Evolutionary conservation across 768 basidiomycete genomes (phyloP), one percentile per base, ranked within the genome.

Genomic region (Lentinula edodes): DNA sequence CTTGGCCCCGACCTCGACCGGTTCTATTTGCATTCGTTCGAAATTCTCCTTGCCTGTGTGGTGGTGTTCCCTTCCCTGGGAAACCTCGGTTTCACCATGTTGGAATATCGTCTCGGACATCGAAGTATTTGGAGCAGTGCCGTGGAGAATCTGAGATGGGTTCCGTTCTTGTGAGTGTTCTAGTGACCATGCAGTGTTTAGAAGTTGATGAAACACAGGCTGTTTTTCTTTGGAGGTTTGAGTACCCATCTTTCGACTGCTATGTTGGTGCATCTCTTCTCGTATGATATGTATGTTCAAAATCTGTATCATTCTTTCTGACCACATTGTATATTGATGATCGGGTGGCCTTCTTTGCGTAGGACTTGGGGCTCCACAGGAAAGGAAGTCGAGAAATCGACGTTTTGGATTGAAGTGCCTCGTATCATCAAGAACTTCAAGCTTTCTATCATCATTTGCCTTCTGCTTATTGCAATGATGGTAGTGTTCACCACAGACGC

Each of bases 321-420:
- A 10, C n/a, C n/a, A n/a, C n/a, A 8, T 36, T 13, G 36, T 18
- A 2, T 36, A 38, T 36, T 39, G 18, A 23, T 53, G n/a, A n/a
- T n/a, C n/a, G n/a, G n/a, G n/a, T n/a, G n/a, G n/a, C n/a, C 57
- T 42, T 62, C 41, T 38, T 52, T 62, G 52, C 58, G 32, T 53
- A 82, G 80, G 81, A 81, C 80, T 38, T 83, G 81, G 81, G 81
- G 81, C 34, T 81, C 81, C 35, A 83, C 81, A 1, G 80, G 76
- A 66, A 94, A 95, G 73, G 91, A 92, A 74, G 91, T 95, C 55
- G 89, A 93, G 69, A 81, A 84, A 34, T 91, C 89, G 1, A 92
- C 93, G 61, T 93, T 95, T 78, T 93, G 90, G 84, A 85, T 91
- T 65, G 93, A 95, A 75, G 86, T 94, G 1, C 93, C 93, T 0